These are phyloP conservation scores for Chlamydomonas eustigma DNA, from an alignment of 139 green algal species.

Conservation along the genomic window DNA sequence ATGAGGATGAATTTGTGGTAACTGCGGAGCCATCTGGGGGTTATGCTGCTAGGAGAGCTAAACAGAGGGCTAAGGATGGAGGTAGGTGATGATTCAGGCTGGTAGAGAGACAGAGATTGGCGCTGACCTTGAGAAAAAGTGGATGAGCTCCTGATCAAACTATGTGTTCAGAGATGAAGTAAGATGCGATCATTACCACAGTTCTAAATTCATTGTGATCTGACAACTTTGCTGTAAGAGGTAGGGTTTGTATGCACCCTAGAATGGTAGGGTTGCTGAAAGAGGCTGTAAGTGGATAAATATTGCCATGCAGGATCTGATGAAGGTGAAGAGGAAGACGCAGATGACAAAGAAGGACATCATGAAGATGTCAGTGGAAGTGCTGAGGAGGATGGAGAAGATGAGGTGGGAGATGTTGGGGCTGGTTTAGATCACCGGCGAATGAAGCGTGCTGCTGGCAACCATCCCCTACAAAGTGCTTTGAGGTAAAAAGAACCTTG, in stretches of 20 bases:
- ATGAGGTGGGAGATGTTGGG: slow-evolving; percentile 30
- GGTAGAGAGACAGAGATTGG: too few species aligned
- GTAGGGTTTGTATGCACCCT: too few species aligned
- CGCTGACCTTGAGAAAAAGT: too few species aligned
- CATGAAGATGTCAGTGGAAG: slow-evolving; percentile 33
- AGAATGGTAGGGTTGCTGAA: not conserved
- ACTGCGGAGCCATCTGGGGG: slow-evolving; percentile 21
- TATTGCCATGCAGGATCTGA: not conserved
- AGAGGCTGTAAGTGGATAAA: not conserved
- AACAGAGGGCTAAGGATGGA: slow-evolving; percentile 7
- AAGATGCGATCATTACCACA: too few species aligned
- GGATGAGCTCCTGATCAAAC: too few species aligned
- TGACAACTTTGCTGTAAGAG: too few species aligned
- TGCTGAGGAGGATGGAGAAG: slow-evolving; percentile 31
- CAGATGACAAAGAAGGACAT: slow-evolving; percentile 38
- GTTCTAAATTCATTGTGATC: too few species aligned
- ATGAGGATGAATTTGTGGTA: slow-evolving; percentile 19
- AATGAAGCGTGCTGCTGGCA: slow-evolving; percentile 51
- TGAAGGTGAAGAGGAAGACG: slow-evolving; percentile 33
- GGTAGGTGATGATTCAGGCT: too few species aligned
- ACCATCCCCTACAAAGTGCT: slow-evolving; percentile 63
- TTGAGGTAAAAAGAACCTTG: not conserved
- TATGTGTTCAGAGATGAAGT: too few species aligned
- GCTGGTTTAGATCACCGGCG: slow-evolving; percentile 49
- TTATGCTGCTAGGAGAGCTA: slow-evolving; percentile 23